Evolutionary conservation across 441 rosid species (phyloP).

Genomic region (Arabidopsis lyrata): DNA sequence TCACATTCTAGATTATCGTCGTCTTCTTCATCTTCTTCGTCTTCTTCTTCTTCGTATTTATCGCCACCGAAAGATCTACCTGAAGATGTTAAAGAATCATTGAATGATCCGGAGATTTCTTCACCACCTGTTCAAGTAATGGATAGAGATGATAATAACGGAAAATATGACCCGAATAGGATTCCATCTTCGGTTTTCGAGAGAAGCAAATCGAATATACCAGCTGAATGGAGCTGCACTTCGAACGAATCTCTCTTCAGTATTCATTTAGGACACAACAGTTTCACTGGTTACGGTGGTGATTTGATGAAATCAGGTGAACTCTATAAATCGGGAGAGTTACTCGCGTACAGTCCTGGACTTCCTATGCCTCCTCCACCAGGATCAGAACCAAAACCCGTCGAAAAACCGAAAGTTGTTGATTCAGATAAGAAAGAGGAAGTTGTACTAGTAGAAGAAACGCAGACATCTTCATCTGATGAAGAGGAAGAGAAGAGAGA

Average conservation of each 20-base stretch:
- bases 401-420: neutral
- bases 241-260: slow-evolving; percentile 49
- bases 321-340: slow-evolving; percentile 45
- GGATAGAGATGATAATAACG: slow-evolving; percentile 25
- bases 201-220: slow-evolving; percentile 43
- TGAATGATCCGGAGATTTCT: slow-evolving; percentile 22
- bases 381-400: slow-evolving; percentile 18
- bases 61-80: slow-evolving; percentile 41
- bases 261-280: slow-evolving; percentile 45
- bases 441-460: neutral
- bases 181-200: slow-evolving; percentile 47
- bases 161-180: slow-evolving; percentile 41
- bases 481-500: slow-evolving; percentile 30
- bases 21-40: slow-evolving; percentile 9
- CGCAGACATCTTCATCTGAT: slow-evolving; percentile 1
- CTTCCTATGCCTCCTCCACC: slow-evolving; percentile 48
- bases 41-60: slow-evolving; percentile 37
- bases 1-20: slow-evolving; percentile 38
- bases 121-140: slow-evolving; percentile 47
- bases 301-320: slow-evolving; percentile 40
- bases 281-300: slow-evolving; percentile 29
- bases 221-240: slow-evolving; percentile 49
- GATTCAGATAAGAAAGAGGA: slow-evolving; percentile 15
- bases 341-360: slow-evolving; percentile 39
- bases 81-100: slow-evolving; percentile 6